Conservation (phyloP, 2,329 filamentous ascomycete genomes). For the Ascochyta koolunga region DNA sequence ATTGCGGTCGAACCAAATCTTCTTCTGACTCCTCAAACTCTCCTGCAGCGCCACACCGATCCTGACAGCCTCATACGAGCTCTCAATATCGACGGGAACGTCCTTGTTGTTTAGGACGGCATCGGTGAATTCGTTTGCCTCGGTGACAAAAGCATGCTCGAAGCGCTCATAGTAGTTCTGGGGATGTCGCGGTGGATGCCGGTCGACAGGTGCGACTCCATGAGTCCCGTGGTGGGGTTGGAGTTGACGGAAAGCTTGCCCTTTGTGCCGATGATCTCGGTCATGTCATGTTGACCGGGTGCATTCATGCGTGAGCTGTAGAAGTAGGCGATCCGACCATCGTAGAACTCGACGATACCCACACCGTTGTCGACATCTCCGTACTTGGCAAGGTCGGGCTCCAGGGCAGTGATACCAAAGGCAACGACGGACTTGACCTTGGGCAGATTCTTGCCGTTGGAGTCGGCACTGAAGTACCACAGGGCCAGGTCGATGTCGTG, state of each 20-base stretch:
- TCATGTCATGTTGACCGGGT: constrained; percentile 69
- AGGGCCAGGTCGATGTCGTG: constrained; percentile 72
- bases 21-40: constrained; percentile 51
- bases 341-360: constrained; percentile 69
- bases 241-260: constrained; percentile 68
- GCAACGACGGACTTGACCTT: constrained; percentile 63
- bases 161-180: constrained; percentile 68
- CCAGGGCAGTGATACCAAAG: constrained; percentile 64
- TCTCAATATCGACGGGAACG: constrained; percentile 62
- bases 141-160: constrained; percentile 66
- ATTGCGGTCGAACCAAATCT: constrained; percentile 61
- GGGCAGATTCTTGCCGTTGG: constrained; percentile 31
- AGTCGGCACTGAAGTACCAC: constrained; percentile 62
- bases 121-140: constrained; percentile 68
- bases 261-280: constrained; percentile 70
- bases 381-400: constrained; percentile 63
- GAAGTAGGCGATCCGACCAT: constrained; percentile 68
- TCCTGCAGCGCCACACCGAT: constrained; percentile 62
- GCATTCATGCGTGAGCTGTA: constrained; percentile 71
- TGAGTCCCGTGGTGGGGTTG: constrained; percentile 61
- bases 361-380: constrained; percentile 68
- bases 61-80: constrained; percentile 64
- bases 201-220: constrained; percentile 60
- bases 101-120: constrained; percentile 62
- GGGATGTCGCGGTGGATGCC: constrained; percentile 66